Evolutionary conservation across 2,329 filamentous ascomycete genomes (phyloP).

Genomic region (Monilinia laxa): DNA sequence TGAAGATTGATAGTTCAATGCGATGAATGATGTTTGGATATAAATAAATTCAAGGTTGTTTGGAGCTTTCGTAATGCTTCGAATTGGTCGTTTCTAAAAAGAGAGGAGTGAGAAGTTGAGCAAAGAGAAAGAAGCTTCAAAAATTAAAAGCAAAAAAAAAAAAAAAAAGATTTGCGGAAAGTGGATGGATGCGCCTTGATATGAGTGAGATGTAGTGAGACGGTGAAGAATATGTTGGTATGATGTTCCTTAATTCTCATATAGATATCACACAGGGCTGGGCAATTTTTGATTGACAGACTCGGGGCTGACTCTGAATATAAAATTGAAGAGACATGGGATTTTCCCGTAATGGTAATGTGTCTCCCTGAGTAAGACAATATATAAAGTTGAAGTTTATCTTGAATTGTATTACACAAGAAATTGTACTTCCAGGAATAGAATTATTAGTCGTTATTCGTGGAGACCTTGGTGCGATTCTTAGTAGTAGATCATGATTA

Average conservation of each 20-base stretch:
- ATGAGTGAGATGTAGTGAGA: slow-evolving; percentile 20
- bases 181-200: slow-evolving; percentile 1
- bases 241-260: not conserved
- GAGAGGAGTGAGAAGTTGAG: not conserved
- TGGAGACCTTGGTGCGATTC: not conserved
- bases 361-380: too few species aligned
- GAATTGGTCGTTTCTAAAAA: not conserved
- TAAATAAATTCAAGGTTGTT: not conserved
- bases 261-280: not conserved
- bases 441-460: not conserved
- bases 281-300: not conserved
- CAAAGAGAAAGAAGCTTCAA: not conserved
- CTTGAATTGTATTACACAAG: too few species aligned
- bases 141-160: not conserved
- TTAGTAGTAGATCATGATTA: not conserved
- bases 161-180: not conserved
- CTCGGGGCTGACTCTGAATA: slow-evolving; percentile 10
- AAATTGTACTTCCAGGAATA: too few species aligned
- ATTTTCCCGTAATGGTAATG: not conserved
- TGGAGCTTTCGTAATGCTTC: not conserved
- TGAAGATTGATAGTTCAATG: slow-evolving; percentile 18
- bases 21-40: not conserved
- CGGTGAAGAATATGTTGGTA: slow-evolving; percentile 10
- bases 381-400: too few species aligned
- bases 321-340: not conserved